Evolutionary conservation across 2,329 filamentous ascomycete genomes (phyloP).

Genomic region (Fusarium veterinarium): DNA sequence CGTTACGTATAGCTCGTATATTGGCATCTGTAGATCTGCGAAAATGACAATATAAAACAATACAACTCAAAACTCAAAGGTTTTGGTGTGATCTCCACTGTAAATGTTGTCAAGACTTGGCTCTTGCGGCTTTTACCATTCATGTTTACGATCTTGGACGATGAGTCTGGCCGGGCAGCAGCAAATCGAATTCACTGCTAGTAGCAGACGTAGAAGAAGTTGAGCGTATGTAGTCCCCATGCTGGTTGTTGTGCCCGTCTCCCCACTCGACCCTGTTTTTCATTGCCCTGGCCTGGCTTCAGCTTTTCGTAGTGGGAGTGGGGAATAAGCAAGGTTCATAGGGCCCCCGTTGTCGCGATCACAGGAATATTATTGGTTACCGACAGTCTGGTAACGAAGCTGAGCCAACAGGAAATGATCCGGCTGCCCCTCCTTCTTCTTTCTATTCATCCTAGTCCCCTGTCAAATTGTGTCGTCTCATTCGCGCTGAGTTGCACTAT

Average conservation of each 20-base stretch:
- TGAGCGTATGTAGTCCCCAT: neutral
- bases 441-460: conserved; percentile 3
- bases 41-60: conserved; percentile 18
- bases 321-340: conserved; percentile 14
- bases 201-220: neutral
- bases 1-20: conserved; percentile 11
- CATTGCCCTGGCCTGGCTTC: conserved; percentile 1
- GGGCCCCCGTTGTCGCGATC: conserved; percentile 12
- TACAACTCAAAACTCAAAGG: conserved; percentile 10
- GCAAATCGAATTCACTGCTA: neutral
- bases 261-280: neutral
- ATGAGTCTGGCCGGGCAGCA: neutral
- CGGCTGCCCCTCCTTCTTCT: neutral
- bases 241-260: neutral
- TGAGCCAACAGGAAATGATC: conserved; percentile 38
- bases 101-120: neutral
- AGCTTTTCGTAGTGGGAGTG: conserved; percentile 6
- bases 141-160: neutral
- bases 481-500: conserved; percentile 6
- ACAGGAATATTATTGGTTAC: conserved; percentile 22
- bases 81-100: neutral
- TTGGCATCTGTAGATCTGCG: conserved; percentile 21
- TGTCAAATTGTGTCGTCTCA: neutral
- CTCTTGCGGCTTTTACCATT: neutral
- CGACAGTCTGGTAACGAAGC: conserved; percentile 25